phyloP scores from a whole-genome alignment of 2,329 filamentous ascomycete genomes.

The Pyricularia grisea region DNA sequence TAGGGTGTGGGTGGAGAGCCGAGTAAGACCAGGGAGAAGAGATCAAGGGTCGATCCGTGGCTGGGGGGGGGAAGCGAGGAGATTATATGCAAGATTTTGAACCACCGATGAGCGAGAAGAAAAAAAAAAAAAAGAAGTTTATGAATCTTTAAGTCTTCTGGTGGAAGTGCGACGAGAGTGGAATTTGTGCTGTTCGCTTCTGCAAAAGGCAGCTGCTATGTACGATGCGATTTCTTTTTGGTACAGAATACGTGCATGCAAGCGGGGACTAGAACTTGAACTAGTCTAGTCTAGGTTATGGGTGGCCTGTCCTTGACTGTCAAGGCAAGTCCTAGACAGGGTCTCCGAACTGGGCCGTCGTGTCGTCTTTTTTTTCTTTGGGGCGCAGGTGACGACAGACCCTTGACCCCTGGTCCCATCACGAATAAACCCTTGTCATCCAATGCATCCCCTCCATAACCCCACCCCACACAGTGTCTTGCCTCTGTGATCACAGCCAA shows the following conservation, averaged over 20 bases:
- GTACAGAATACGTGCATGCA: not conserved
- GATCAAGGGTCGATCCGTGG: not conserved
- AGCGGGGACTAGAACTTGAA: not conserved
- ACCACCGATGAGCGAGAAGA: not conserved
- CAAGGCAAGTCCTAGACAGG: not conserved
- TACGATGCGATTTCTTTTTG: not conserved
- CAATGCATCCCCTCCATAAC: not conserved
- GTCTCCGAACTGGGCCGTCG: not conserved
- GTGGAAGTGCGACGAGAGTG: not conserved
- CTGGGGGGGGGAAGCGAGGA: not conserved
- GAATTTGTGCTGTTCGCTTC: not conserved
- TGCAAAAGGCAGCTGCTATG: not conserved
- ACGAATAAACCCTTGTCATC: not conserved
- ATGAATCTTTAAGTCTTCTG: not conserved
- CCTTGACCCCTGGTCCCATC: not conserved
- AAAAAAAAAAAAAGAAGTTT: not conserved
- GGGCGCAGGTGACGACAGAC: not conserved
- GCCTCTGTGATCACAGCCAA: not conserved
- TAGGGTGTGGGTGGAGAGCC: not conserved
- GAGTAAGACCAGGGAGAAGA: not conserved
- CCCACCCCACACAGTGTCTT: not conserved
- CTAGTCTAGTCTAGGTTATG: not conserved
- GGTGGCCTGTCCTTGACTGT: not conserved
- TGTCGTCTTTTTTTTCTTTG: not conserved
- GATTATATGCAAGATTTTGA: not conserved